Conservation (phyloP, 2,329 filamentous ascomycete species). For the Ophiostoma australiae region DNA sequence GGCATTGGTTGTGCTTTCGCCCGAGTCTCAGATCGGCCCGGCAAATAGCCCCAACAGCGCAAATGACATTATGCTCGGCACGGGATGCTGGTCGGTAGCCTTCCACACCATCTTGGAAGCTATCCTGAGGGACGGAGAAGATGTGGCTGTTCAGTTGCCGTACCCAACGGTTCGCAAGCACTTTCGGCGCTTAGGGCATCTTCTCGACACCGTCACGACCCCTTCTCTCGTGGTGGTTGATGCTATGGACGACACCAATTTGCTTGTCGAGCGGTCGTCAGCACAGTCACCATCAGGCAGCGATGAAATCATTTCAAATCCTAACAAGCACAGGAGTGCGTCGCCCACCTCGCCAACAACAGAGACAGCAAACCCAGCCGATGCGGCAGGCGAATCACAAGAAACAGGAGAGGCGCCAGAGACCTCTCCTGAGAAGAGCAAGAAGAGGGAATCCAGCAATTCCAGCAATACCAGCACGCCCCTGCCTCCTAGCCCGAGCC, state of each 20-base stretch:
- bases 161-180: slow-evolving; percentile 52
- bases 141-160: slow-evolving; percentile 53
- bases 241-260: slow-evolving; percentile 46
- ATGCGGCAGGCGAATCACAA: not conserved
- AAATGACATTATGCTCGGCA: slow-evolving; percentile 10
- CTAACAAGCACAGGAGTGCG: slow-evolving; percentile 15
- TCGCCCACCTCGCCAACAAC: slow-evolving; percentile 3
- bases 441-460: not conserved
- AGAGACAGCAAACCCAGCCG: not conserved
- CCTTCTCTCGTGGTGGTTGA: slow-evolving; percentile 54
- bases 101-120: slow-evolving; percentile 55
- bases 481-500: not conserved
- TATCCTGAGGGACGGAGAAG: slow-evolving; percentile 55
- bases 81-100: slow-evolving; percentile 49
- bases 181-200: slow-evolving; percentile 45
- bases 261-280: slow-evolving; percentile 38
- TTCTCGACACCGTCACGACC: slow-evolving; percentile 49
- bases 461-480: not conserved
- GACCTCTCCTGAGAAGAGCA: not conserved
- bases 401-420: not conserved
- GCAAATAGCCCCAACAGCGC: not conserved
- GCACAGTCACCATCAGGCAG: not conserved
- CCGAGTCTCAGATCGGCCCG: not conserved
- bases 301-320: not conserved
- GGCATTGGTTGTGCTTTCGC: slow-evolving; percentile 37